Evolutionary conservation across 306 rosid species (phyloP).

Genomic region (Clitoria ternatea): DNA sequence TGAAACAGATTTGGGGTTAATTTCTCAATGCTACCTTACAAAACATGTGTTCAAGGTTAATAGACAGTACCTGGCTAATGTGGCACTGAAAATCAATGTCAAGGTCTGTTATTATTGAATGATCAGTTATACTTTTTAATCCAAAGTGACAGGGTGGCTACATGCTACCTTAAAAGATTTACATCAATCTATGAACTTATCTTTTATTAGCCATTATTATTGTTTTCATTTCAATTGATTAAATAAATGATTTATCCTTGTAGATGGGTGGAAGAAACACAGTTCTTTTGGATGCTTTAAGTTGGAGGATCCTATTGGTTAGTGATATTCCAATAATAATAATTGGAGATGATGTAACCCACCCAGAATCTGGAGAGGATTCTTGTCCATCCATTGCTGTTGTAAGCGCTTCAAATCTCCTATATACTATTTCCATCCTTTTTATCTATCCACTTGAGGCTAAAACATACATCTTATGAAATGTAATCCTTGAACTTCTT

Average conservation of each 20-base stretch:
- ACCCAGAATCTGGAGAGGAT: slow-evolving; percentile 66
- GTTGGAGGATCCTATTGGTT: slow-evolving; percentile 59
- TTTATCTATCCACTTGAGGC: no score
- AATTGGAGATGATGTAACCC: slow-evolving; percentile 58
- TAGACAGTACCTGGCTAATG: slow-evolving; percentile 60
- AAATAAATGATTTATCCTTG: background rate
- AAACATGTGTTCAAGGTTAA: slow-evolving; percentile 56
- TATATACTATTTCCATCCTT: no score
- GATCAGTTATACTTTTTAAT: background rate
- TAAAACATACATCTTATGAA: no score
- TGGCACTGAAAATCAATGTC: slow-evolving; percentile 59
- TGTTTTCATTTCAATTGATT: background rate
- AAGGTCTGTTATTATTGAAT: slow-evolving; percentile 35
- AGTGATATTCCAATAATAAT: slow-evolving; percentile 64
- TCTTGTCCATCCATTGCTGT: slow-evolving; percentile 76
- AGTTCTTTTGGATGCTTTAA: slow-evolving; percentile 63
- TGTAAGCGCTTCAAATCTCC: slow-evolving; percentile 31
- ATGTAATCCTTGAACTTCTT: no score
- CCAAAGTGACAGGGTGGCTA: background rate
- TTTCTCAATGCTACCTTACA: slow-evolving; percentile 73
- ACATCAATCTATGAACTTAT: background rate
- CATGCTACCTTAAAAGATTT: slow-evolving; percentile 3
- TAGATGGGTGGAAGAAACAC: slow-evolving; percentile 72
- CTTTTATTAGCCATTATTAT: background rate
- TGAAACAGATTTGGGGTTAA: slow-evolving; percentile 65